Evolutionary conservation across 2,329 filamentous ascomycete genomes (phyloP).

Genomic region (Ophiosphaerella korrae): DNA sequence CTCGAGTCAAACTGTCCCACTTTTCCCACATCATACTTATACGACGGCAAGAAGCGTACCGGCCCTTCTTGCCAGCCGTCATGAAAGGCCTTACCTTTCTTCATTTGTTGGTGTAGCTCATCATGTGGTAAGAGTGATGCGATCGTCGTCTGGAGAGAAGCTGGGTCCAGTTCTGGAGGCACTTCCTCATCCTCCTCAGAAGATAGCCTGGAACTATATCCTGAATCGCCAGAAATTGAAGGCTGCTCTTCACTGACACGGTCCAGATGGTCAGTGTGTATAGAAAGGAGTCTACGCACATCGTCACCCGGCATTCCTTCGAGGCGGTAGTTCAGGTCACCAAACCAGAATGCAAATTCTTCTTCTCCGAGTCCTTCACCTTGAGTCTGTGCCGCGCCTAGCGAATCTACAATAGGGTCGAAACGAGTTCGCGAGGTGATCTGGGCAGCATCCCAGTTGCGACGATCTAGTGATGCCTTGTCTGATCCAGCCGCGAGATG

Average conservation of each 20-base stretch:
- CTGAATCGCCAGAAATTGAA: conserved; percentile 28
- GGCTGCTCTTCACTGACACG: conserved; percentile 11
- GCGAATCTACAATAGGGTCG: conserved; percentile 69
- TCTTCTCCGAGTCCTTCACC: conserved; percentile 82
- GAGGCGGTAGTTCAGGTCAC: conserved; percentile 92
- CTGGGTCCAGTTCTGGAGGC: conserved; percentile 69
- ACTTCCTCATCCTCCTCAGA: conserved; percentile 41
- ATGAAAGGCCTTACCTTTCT: conserved; percentile 77
- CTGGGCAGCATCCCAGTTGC: conserved; percentile 88
- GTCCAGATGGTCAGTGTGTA: conserved; percentile 78
- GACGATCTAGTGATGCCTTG: conserved; percentile 74
- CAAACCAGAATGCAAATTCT: conserved; percentile 95
- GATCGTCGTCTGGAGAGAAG: conserved; percentile 85
- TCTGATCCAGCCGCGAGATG: conserved; percentile 90
- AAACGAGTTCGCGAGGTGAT: conserved; percentile 79
- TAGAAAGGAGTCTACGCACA: conserved; percentile 79
- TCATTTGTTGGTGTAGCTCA: conserved; percentile 77
- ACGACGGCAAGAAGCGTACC: conserved; percentile 89
- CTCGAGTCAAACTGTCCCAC: conserved; percentile 92
- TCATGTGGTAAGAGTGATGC: conserved; percentile 88
- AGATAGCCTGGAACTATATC: conserved; percentile 19
- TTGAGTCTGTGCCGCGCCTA: conserved; percentile 61
- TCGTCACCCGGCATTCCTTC: conserved; percentile 89
- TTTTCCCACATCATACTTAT: conserved; percentile 97
- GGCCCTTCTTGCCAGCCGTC: conserved; percentile 91